These are phyloP conservation scores for Lyophyllum semitale DNA, from an alignment of 768 basidiomycete genomes.

Conservation along the genomic window DNA sequence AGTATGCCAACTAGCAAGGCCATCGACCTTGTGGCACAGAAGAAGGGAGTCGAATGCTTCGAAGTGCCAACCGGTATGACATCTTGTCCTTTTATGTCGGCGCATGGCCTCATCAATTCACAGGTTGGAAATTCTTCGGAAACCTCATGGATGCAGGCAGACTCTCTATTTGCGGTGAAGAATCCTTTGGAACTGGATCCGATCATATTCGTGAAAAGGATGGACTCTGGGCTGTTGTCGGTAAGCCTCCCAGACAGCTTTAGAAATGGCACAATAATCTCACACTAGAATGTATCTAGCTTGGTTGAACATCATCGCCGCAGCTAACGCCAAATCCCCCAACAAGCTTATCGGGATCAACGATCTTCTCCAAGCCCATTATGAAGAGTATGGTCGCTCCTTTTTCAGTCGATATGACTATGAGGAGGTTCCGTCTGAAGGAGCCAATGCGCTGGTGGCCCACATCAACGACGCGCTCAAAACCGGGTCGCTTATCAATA, in stretches of 20 bases:
- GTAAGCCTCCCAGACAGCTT: conserved; percentile 35
- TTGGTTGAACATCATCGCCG: conserved; percentile 96
- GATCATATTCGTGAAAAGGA: conserved; percentile 99
- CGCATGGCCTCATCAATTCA: not conserved
- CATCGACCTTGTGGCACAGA: conserved; percentile 93
- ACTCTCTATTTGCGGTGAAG: conserved; percentile 97
- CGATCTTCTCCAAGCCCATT: conserved; percentile 86
- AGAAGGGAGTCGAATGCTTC: conserved; percentile 89
- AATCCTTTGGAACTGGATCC: conserved; percentile 99
- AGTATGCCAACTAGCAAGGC: conserved; percentile 98
- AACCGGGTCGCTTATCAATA: conserved; percentile 66
- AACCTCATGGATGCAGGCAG: conserved; percentile 99
- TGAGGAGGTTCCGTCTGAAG: conserved; percentile 93
- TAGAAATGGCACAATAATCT: not conserved
- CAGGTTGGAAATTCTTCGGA: conserved; percentile 99
- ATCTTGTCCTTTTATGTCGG: not conserved
- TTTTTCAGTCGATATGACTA: conserved; percentile 99
- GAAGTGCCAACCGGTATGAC: conserved; percentile 92
- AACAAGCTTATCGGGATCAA: conserved; percentile 86
- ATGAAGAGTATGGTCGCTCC: conserved; percentile 90
- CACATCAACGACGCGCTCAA: conserved; percentile 74
- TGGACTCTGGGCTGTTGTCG: conserved; percentile 95
- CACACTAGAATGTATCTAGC: conserved; percentile 45
- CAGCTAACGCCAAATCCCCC: conserved; percentile 76
- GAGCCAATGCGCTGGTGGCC: conserved; percentile 83